These are phyloP conservation scores for Oryza glaberrima DNA, from an alignment of 176 grass and related monocot species.

Conservation along the genomic window DNA sequence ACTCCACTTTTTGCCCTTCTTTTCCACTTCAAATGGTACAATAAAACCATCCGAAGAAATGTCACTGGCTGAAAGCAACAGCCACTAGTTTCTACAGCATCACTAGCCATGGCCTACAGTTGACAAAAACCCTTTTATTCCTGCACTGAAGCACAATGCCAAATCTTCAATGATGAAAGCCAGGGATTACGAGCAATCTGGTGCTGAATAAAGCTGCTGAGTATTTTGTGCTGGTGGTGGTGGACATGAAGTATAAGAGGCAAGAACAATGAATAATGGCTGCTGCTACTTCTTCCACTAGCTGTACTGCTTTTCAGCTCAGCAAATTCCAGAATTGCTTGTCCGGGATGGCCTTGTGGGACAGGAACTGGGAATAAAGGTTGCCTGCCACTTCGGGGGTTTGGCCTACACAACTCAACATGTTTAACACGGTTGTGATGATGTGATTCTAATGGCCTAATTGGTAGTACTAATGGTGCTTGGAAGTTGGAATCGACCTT, in stretches of 20 bases:
- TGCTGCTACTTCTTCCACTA: constrained; percentile 31
- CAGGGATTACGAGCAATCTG: not conserved
- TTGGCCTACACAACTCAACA: not conserved
- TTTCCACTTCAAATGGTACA: not conserved
- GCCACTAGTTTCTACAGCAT: not conserved
- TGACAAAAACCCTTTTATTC: not conserved
- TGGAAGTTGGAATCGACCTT: not conserved
- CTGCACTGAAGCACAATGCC: not conserved
- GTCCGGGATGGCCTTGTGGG: not conserved
- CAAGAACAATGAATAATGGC: not conserved
- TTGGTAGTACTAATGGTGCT: not conserved
- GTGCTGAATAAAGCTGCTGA: not conserved
- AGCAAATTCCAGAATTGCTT: not conserved
- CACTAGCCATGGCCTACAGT: not conserved
- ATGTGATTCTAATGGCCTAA: not conserved
- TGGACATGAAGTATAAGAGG: not conserved
- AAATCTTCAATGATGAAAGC: constrained; percentile 18
- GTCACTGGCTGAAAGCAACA: not conserved
- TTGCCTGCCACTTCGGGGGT: not conserved
- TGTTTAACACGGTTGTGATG: not conserved
- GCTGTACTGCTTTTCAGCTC: constrained; percentile 9
- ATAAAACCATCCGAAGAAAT: not conserved
- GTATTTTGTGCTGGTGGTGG: constrained; percentile 34
- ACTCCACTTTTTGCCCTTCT: too few relatives aligned
- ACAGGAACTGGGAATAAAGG: constrained; percentile 12